Percentiles rank a stretch among this genome's conserved stretches.
Conservation (phyloP, 2,329 filamentous ascomycete genomes). For the Fusarium begoniae region DNA sequence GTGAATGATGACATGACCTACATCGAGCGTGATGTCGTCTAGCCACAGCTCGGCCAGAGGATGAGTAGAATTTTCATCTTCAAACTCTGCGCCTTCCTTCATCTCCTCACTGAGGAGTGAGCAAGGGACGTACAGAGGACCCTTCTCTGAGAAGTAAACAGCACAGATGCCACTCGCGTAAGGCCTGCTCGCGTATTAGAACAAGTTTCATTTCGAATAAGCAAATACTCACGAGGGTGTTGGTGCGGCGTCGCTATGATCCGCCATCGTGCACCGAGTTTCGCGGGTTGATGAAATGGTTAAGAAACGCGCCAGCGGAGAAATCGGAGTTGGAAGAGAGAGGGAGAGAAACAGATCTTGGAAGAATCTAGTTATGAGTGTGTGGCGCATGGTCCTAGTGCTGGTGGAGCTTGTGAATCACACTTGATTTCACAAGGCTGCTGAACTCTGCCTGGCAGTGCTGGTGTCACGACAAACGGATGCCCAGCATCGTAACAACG, state of each 20-base stretch:
- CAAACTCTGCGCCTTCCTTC: not conserved
- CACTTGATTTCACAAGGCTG: no score
- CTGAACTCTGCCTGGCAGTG: not conserved
- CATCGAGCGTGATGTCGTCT: not conserved
- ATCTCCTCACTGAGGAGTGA: not conserved
- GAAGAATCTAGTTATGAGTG: rapidly evolving
- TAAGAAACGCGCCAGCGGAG: no score
- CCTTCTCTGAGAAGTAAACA: not conserved
- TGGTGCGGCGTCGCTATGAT: not conserved
- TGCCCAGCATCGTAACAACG: not conserved
- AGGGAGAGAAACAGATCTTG: not conserved
- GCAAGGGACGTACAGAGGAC: not conserved
- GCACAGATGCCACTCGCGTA: not conserved
- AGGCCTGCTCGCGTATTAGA: not conserved
- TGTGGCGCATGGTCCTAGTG: not conserved
- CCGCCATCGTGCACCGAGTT: not conserved
- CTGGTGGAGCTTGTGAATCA: not conserved
- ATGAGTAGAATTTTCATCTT: rapidly evolving
- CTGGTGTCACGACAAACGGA: not conserved
- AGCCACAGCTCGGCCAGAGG: not conserved
- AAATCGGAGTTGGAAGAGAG: not conserved
- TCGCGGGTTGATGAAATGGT: no score
- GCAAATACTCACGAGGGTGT: not conserved
- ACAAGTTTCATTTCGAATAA: no score
- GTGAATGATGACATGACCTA: slow-evolving; percentile 14